Base-by-base conservation (phyloP, 495 filamentous ascomycete species). In the Aspergillus haitiensis region DNA sequence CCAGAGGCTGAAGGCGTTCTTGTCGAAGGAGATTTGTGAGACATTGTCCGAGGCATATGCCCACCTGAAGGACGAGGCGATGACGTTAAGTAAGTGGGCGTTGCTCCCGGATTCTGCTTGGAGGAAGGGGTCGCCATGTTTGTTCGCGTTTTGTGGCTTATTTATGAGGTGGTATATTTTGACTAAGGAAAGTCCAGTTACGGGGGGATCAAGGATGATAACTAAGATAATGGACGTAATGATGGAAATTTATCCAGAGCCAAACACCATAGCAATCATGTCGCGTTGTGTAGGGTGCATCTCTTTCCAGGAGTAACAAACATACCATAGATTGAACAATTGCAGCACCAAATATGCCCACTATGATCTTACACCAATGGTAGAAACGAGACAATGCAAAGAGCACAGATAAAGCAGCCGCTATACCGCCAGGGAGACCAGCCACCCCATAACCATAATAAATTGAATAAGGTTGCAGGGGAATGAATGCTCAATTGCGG, bases 91-190 rank as follows among this genome's bases (percentile, higher is more conserved):
- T 80, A 72, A n/a, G 74, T 78, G 15, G 78, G 78, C 39, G 78
- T 80, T 36, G 78, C 70, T 45, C 66, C 78, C 15, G 72, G 75
- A 40, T 72, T 71, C 36, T 50, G 70, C 57, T 77, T 80, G 49
- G 74, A 76, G 18, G 75, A 78, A 9, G 77, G 77, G 34, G 77
- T 80, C 42, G 77, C 76, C 77, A 80, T 79, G 59, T 27, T 60
- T 16, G 44, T 37, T 33, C 27, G 39, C 31, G 35, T 7, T 18
- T 13, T 11, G 21, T 6, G 21, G 18, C 21, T 9, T 33, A 36
- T 3, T 33, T 51, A 40, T 40, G 44, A 47, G 15, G 37, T 21
- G n/a, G 9, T 21, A 18, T 47, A 9, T 33, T 27, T 33, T 51
- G 2, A 34, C 32, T 7, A 18, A 15, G 6, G 2, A 21, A 18